A percentile compares a stretch with the other conserved stretches of the same genome.
These are phyloP conservation scores for Spathaspora boniae DNA, from an alignment of 805 yeast species.

Conservation along the genomic window DNA sequence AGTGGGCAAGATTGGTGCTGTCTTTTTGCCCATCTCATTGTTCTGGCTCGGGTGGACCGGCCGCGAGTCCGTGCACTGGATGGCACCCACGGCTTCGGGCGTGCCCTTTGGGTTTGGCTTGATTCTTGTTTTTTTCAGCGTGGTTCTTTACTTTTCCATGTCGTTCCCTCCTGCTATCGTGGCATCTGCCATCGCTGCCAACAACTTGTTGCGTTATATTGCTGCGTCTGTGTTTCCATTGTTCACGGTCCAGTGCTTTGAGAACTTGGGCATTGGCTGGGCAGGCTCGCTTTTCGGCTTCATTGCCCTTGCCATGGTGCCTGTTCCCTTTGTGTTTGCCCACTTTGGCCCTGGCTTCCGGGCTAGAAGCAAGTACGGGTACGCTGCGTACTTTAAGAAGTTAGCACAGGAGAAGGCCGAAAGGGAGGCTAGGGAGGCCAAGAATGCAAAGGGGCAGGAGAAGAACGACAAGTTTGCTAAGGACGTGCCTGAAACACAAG, in stretches of 20 bases:
- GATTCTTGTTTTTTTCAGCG: conserved; percentile 66
- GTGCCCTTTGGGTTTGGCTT: conserved; percentile 75
- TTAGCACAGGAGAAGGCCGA: conserved; percentile 14
- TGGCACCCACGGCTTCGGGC: conserved; percentile 74
- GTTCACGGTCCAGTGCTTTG: conserved; percentile 82
- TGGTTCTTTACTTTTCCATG: conserved; percentile 65
- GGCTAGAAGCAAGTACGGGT: conserved; percentile 55
- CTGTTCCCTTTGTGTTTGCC: conserved; percentile 70
- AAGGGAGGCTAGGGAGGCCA: conserved; percentile 11
- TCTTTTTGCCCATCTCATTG: conserved; percentile 61
- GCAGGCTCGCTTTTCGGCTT: conserved; percentile 69
- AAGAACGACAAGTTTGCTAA: conserved; percentile 2
- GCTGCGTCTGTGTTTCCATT: conserved; percentile 80
- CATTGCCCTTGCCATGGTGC: conserved; percentile 64
- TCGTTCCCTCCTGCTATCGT: conserved; percentile 71
- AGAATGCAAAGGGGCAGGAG: not conserved
- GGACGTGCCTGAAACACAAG: not conserved
- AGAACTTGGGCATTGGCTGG: conserved; percentile 70
- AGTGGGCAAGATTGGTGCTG: conserved; percentile 64
- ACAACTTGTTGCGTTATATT: conserved; percentile 71
- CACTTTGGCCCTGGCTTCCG: conserved; percentile 58
- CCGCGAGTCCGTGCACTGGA: conserved; percentile 62
- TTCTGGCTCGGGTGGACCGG: conserved; percentile 87
- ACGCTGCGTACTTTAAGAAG: conserved; percentile 39
- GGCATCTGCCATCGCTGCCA: conserved; percentile 90